A percentile compares a stretch with the other conserved stretches of the same genome.
phyloP scores from a whole-genome alignment of 169 alveolate species.

The Plasmodium blacklocki region DNA sequence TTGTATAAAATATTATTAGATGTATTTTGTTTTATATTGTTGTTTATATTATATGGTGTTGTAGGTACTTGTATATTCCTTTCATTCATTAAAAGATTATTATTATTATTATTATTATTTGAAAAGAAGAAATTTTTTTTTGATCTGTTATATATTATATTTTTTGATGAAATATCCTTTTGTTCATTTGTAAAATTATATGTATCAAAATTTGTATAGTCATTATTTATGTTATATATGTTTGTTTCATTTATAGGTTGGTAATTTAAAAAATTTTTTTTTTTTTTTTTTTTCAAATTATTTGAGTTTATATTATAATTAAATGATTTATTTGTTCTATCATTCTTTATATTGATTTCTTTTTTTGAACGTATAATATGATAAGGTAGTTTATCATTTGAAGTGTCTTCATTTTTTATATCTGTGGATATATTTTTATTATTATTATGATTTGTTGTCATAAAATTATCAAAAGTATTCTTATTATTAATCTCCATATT shows the following conservation, averaged over 20 bases:
- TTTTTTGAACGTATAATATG: background rate
- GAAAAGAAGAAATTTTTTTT: too few species aligned
- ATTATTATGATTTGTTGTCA: background rate
- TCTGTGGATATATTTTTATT: background rate
- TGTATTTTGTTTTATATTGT: background rate
- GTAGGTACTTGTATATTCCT: background rate
- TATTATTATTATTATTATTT: slow-evolving; percentile 3
- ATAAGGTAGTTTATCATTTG: background rate
- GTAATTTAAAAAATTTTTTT: background rate
- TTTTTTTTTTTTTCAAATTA: background rate
- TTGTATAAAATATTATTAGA: background rate
- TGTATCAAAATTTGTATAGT: background rate
- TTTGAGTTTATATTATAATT: too few species aligned
- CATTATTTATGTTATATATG: background rate
- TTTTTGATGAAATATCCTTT: background rate
- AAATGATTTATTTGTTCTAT: too few species aligned
- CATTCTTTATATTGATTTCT: background rate
- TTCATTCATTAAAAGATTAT: background rate
- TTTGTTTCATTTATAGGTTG: background rate
- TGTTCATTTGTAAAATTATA: background rate
- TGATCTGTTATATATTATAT: background rate
- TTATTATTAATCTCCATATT: slow-evolving; percentile 16
- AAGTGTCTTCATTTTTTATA: background rate
- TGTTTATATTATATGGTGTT: background rate
- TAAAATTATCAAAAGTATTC: slow-evolving; percentile 12